Conservation (phyloP, 148 eudicot genomes). For the Polygonum maritimum region DNA sequence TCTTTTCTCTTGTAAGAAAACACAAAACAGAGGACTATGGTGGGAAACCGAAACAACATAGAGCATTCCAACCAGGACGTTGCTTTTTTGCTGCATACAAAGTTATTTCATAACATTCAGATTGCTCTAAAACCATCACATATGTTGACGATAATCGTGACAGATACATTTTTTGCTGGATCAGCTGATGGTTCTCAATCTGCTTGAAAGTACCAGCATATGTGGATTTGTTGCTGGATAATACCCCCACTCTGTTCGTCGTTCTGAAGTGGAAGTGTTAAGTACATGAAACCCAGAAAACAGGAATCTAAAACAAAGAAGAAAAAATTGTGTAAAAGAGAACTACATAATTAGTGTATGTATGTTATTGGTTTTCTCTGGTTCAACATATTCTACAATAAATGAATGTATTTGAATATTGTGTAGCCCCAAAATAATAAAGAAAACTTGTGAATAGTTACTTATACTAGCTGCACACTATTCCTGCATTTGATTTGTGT, state of each 20-base stretch:
- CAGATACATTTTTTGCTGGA: too few species aligned
- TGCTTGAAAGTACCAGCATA: background rate
- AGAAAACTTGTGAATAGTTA: background rate
- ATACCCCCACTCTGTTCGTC: background rate
- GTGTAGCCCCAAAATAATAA: background rate
- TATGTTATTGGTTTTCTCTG: background rate
- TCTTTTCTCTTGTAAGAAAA: too few species aligned
- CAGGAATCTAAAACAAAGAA: background rate
- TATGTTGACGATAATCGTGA: too few species aligned
- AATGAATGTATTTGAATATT: background rate
- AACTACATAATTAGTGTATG: background rate
- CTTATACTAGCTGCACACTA: background rate
- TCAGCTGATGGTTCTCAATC: background rate
- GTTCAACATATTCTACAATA: background rate
- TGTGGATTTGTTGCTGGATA: background rate
- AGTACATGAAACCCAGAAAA: background rate
- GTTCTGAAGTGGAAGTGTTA: background rate
- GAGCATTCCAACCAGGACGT: too few species aligned
- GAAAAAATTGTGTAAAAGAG: background rate
- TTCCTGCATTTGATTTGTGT: too few species aligned
- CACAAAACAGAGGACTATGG: too few species aligned
- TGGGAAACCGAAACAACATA: too few species aligned
- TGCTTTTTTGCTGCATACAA: too few species aligned
- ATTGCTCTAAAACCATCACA: too few species aligned
- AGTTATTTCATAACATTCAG: too few species aligned